A percentile compares a stretch with the other conserved stretches of the same genome.
Conservation (phyloP, 73 alveolate species). For the Stentor coeruleus region DNA sequence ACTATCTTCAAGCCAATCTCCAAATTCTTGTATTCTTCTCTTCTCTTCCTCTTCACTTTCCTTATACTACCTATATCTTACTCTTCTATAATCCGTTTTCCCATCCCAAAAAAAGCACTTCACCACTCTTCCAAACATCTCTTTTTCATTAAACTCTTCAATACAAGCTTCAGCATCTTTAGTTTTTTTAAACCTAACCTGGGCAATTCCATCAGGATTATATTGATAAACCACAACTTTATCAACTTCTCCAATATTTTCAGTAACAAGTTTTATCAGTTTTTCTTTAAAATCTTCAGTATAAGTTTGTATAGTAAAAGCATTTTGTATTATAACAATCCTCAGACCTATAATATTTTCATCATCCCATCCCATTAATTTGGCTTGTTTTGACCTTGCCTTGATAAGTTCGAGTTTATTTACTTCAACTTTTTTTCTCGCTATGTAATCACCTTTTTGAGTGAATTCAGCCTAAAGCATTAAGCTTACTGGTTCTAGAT, state of each 20-base stretch:
- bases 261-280: constrained; percentile 42
- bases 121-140: constrained; percentile 46
- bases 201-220: constrained; percentile 62
- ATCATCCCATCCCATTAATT: constrained; percentile 58
- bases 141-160: constrained; percentile 46
- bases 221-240: constrained; percentile 51
- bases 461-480: constrained; percentile 62
- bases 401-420: constrained; percentile 52
- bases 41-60: constrained; percentile 58
- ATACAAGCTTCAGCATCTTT: constrained; percentile 69
- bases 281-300: constrained; percentile 40
- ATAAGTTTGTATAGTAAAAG: constrained; percentile 52
- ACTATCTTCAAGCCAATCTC: constrained; percentile 63
- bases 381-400: constrained; percentile 57
- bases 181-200: constrained; percentile 52
- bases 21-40: constrained; percentile 66
- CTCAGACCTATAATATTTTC: constrained; percentile 65
- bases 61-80: background rate
- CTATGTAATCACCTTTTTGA: constrained; percentile 70
- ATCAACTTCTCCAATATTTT: constrained; percentile 53
- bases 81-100: constrained; percentile 56
- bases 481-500: constrained; percentile 35
- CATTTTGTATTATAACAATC: constrained; percentile 58
- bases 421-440: constrained; percentile 48
- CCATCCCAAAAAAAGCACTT: constrained; percentile 79